Percentiles rank a stretch among this genome's conserved stretches.
These are phyloP conservation scores for Amaranthus tricolor DNA, from an alignment of 179 eudicot species.

Conservation along the genomic window DNA sequence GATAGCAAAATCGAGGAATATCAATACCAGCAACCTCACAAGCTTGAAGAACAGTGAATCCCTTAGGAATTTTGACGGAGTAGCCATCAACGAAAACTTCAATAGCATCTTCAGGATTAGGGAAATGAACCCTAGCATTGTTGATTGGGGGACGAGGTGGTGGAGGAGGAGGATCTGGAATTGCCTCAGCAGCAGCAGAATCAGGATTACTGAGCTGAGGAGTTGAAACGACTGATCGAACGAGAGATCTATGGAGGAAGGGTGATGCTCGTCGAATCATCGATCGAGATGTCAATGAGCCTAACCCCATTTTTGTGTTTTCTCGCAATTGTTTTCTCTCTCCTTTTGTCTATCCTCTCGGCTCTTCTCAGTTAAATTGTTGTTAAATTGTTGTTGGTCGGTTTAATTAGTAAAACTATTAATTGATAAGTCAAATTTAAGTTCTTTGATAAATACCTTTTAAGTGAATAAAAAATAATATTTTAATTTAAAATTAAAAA, in stretches of 20 bases:
- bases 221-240: conserved; percentile 57
- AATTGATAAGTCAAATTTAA: no score
- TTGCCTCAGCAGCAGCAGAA: conserved; percentile 55
- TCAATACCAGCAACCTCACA: conserved; percentile 94
- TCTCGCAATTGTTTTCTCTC: background rate
- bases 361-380: no score
- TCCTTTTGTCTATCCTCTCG: background rate
- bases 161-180: conserved; percentile 52
- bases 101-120: conserved; percentile 81
- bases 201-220: conserved; percentile 62
- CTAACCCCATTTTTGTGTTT: conserved; percentile 26
- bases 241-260: conserved; percentile 22
- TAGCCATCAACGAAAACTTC: conserved; percentile 95
- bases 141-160: conserved; percentile 58
- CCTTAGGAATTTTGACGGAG: conserved; percentile 87
- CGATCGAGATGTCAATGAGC: conserved; percentile 27
- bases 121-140: conserved; percentile 76
- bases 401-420: no score
- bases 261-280: conserved; percentile 8
- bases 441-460: no score
- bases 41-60: conserved; percentile 91
- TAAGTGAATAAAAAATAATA: no score
- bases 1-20: conserved; percentile 87
- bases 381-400: no score
- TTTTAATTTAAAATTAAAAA: no score